phyloP scores from a whole-genome alignment of 768 basidiomycete species.

The Termitomyces sp. region DNA sequence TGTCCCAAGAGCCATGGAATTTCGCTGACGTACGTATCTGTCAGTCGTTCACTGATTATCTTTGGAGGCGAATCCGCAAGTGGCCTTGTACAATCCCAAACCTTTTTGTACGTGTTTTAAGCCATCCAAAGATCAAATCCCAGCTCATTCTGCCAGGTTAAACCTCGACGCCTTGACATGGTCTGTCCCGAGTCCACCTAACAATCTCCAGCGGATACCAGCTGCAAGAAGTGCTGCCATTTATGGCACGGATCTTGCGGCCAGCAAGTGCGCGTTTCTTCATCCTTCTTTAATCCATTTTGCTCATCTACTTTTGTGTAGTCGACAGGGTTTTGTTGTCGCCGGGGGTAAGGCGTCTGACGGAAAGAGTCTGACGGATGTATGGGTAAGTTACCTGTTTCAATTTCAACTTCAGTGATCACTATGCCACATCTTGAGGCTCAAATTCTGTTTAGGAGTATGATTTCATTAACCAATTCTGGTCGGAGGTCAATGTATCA shows the following conservation, averaged over 20 bases:
- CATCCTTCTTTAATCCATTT: not conserved
- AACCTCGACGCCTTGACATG: slow-evolving; percentile 58
- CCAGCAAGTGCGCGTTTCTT: slow-evolving; percentile 64
- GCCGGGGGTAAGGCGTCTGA: slow-evolving; percentile 63
- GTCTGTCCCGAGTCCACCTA: slow-evolving; percentile 50
- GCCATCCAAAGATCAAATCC: not conserved
- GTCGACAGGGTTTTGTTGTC: slow-evolving; percentile 70
- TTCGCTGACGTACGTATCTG: slow-evolving; percentile 13
- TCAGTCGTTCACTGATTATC: slow-evolving; percentile 54
- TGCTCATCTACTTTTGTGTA: slow-evolving; percentile 23
- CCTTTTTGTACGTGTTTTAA: slow-evolving; percentile 51
- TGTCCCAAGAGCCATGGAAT: not conserved
- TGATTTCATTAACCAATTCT: slow-evolving; percentile 72
- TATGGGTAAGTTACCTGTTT: slow-evolving; percentile 52
- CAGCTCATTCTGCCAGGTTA: slow-evolving; percentile 36
- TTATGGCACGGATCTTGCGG: slow-evolving; percentile 66
- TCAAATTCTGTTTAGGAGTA: slow-evolving; percentile 47
- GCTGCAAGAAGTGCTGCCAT: slow-evolving; percentile 61
- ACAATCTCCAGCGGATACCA: slow-evolving; percentile 41
- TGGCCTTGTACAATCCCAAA: slow-evolving; percentile 56
- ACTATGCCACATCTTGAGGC: not conserved
- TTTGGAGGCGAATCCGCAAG: slow-evolving; percentile 73
- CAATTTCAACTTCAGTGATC: not conserved
- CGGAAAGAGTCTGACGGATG: slow-evolving; percentile 53
- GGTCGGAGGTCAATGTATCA: slow-evolving; percentile 54